Conservation (phyloP, 164 flowering plant genomes). For the Macadamia tetraphylla region DNA sequence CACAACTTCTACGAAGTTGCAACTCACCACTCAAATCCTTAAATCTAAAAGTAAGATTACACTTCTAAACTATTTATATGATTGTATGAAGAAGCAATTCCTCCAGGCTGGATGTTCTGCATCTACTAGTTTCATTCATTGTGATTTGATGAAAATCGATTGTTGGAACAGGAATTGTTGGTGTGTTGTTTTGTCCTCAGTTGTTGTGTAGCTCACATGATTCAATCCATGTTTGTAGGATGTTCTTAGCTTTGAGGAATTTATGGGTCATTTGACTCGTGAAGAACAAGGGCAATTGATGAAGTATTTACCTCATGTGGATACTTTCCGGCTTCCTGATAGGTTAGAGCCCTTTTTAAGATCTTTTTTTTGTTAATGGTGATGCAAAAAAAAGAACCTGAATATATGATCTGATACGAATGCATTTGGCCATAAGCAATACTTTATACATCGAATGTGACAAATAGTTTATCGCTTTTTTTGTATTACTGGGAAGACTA, state of each 20-base stretch:
- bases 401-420: background rate
- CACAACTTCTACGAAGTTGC: conserved; percentile 40
- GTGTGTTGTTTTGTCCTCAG: conserved; percentile 2
- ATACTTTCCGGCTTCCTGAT: conserved; percentile 41
- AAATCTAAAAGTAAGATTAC: conserved; percentile 63
- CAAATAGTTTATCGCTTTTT: too few relatives aligned
- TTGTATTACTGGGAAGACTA: too few relatives aligned
- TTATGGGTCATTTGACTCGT: conserved; percentile 45
- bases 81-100: background rate
- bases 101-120: background rate
- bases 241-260: conserved; percentile 60
- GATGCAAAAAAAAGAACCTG: background rate
- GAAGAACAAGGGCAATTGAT: conserved; percentile 71
- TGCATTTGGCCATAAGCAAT: background rate
- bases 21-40: conserved; percentile 52
- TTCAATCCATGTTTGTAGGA: conserved; percentile 45
- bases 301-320: conserved; percentile 62
- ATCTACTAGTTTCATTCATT: background rate
- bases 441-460: background rate
- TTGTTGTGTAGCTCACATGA: conserved; percentile 15
- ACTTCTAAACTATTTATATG: conserved; percentile 4
- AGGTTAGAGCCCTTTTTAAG: conserved; percentile 36
- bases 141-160: background rate
- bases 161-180: background rate
- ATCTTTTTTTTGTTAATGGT: background rate